phyloP scores from a whole-genome alignment of 2,329 filamentous ascomycete species.

The Penicillium sclerotigenum region DNA sequence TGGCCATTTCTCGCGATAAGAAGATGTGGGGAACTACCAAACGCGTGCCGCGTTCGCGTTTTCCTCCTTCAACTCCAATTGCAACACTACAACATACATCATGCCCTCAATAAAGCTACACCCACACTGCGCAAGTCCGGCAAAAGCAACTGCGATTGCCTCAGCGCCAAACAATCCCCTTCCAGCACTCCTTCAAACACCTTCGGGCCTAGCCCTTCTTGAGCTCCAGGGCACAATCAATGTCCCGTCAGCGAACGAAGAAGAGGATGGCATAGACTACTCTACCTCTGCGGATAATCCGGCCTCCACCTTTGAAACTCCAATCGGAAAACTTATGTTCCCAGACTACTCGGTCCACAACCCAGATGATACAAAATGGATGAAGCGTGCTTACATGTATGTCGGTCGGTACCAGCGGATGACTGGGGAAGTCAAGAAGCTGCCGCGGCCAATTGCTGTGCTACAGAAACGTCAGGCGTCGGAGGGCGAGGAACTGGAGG shows the following conservation, averaged over 20 bases:
- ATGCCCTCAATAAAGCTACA: slow-evolving; percentile 46
- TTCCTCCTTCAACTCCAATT: not conserved
- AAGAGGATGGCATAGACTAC: slow-evolving; percentile 30
- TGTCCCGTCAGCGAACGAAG: slow-evolving; percentile 51
- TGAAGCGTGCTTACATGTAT: slow-evolving; percentile 85
- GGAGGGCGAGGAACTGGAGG: slow-evolving; percentile 57
- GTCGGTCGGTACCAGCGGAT: slow-evolving; percentile 85
- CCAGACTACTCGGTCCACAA: slow-evolving; percentile 64
- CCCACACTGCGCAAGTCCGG: slow-evolving; percentile 19
- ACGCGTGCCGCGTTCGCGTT: slow-evolving; percentile 20
- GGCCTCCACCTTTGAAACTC: slow-evolving; percentile 41
- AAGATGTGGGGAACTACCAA: slow-evolving; percentile 13
- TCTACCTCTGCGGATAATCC: slow-evolving; percentile 8
- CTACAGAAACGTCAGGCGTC: slow-evolving; percentile 57
- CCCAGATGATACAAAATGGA: slow-evolving; percentile 66
- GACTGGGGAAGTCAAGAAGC: slow-evolving; percentile 84
- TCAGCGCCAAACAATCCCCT: slow-evolving; percentile 55
- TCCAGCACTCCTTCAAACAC: slow-evolving; percentile 80
- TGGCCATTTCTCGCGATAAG: not conserved
- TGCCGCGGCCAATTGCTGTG: slow-evolving; percentile 75
- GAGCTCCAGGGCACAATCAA: slow-evolving; percentile 93
- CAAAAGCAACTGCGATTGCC: not conserved
- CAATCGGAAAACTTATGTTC: slow-evolving; percentile 72
- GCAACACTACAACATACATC: not conserved
- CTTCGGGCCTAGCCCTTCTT: slow-evolving; percentile 80